phyloP scores from a whole-genome alignment of 345 rosid genomes.

The Populus davidiana region DNA sequence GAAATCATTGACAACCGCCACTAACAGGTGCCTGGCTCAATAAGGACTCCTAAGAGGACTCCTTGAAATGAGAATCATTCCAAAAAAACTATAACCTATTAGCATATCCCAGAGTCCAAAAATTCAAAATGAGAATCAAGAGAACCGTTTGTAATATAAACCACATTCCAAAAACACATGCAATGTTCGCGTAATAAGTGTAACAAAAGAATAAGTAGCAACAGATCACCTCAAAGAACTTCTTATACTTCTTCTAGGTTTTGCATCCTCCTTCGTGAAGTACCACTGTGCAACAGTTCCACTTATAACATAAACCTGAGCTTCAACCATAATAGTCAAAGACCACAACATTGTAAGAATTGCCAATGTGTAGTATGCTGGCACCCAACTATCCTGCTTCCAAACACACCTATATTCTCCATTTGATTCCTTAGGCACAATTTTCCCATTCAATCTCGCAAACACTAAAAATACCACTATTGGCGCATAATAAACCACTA shows the following conservation, averaged over 20 bases:
- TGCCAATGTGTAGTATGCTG: slow-evolving; percentile 74
- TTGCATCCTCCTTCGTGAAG: slow-evolving; percentile 65
- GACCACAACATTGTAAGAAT: slow-evolving; percentile 91
- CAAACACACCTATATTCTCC: slow-evolving; percentile 64
- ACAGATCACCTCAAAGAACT: slow-evolving; percentile 69
- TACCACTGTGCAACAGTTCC: slow-evolving; percentile 88
- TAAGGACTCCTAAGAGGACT: not conserved
- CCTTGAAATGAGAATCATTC: not conserved
- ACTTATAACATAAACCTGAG: slow-evolving; percentile 84
- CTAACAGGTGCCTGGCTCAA: not conserved
- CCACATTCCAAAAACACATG: not conserved
- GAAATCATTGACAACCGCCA: not conserved
- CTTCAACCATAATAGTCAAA: slow-evolving; percentile 65
- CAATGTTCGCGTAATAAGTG: not conserved
- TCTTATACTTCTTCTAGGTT: slow-evolving; percentile 62
- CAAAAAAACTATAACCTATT: not conserved
- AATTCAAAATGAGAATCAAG: not conserved
- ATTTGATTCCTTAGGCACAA: slow-evolving; percentile 50
- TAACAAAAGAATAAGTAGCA: slow-evolving; percentile 3
- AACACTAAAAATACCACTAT: slow-evolving; percentile 79
- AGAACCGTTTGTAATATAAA: not conserved
- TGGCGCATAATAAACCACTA: slow-evolving; percentile 61
- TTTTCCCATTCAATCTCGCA: slow-evolving; percentile 69
- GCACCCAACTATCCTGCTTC: slow-evolving; percentile 94
- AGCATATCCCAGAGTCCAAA: not conserved